Conservation (phyloP, 2,329 filamentous ascomycete species). For the Fusarium stilboides region DNA sequence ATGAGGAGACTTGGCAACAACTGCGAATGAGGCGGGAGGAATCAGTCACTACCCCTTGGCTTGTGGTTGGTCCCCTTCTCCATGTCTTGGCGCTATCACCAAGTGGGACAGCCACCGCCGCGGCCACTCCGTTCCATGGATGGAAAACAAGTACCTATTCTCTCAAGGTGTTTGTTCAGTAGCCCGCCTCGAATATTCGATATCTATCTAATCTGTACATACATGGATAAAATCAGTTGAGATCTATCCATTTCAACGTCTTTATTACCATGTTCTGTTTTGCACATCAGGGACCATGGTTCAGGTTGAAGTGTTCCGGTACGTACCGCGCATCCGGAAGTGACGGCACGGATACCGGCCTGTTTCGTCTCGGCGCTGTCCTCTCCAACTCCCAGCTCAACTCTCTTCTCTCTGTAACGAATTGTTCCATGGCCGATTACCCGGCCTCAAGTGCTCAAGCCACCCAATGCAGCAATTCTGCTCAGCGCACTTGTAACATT, state of each 20-base stretch:
- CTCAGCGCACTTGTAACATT: constrained; percentile 23
- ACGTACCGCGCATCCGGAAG: constrained; percentile 43
- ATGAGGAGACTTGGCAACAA: constrained; percentile 26
- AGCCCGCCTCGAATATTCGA: too few relatives aligned
- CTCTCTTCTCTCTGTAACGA: constrained; percentile 8
- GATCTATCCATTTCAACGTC: too few relatives aligned
- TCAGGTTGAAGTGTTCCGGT: constrained; percentile 1
- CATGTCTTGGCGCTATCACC: constrained; percentile 33
- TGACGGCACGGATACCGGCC: constrained; percentile 49
- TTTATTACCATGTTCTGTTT: not conserved
- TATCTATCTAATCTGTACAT: too few relatives aligned
- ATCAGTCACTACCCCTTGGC: constrained; percentile 41
- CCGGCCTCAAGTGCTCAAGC: constrained; percentile 24
- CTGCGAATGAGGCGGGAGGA: constrained; percentile 40
- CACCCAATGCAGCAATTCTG: constrained; percentile 11
- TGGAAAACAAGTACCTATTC: not conserved
- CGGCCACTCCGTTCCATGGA: constrained; percentile 30
- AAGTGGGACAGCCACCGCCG: constrained; percentile 8
- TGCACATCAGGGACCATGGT: not conserved
- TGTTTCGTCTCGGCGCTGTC: constrained; percentile 45
- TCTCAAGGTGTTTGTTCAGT: not conserved
- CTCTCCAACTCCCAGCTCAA: constrained; percentile 21
- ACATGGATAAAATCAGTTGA: too few relatives aligned
- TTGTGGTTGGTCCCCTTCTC: constrained; percentile 33
- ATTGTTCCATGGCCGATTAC: constrained; percentile 24